Conservation (phyloP, 2,329 filamentous ascomycete species). For the Botrytis tulipae region DNA sequence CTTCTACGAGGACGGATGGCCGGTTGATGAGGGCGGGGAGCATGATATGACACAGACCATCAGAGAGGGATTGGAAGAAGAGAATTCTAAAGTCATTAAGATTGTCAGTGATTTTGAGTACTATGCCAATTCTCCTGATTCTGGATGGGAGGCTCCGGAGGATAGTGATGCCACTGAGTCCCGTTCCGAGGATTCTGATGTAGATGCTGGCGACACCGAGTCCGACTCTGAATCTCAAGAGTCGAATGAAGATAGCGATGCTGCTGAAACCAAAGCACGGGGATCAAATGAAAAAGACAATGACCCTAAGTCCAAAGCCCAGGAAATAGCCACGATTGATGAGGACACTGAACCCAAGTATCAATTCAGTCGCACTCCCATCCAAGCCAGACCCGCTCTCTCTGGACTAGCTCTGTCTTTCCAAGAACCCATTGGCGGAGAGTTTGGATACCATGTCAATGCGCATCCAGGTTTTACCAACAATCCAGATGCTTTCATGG, state of each 20-base stretch:
- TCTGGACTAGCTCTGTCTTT: not conserved
- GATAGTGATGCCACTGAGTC: not conserved
- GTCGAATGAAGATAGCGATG: not conserved
- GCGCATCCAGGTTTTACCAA: not conserved
- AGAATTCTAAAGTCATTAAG: not conserved
- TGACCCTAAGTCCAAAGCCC: not conserved
- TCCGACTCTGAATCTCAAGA: not conserved
- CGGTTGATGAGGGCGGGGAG: not conserved
- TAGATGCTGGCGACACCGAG: not conserved
- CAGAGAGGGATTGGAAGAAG: not conserved
- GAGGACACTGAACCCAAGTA: not conserved
- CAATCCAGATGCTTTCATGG: not conserved
- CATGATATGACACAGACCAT: not conserved
- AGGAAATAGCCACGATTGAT: not conserved
- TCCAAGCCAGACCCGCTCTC: not conserved
- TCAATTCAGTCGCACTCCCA: not conserved
- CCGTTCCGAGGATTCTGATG: not conserved
- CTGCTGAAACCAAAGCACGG: not conserved
- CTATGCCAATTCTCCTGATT: not conserved
- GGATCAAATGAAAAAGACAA: not conserved
- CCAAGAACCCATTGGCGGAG: fast-evolving
- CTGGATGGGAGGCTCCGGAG: not conserved
- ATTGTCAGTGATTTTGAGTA: not conserved
- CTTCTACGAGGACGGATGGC: not conserved
- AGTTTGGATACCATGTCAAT: not conserved